Conservation (phyloP, 2,329 filamentous ascomycete genomes). For the Myotisia sp. region DNA sequence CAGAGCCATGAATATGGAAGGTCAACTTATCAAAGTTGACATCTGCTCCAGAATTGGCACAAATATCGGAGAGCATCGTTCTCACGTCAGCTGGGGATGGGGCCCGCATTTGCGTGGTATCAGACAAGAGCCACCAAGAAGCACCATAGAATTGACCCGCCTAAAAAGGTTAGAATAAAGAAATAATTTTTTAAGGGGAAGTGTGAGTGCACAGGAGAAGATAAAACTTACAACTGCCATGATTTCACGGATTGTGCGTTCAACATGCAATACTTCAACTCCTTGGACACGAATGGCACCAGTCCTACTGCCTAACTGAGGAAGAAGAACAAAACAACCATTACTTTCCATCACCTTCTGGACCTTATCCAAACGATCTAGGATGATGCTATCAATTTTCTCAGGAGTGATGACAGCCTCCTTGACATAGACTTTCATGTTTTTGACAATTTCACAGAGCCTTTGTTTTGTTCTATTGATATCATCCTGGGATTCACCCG, state of each 20-base stretch:
- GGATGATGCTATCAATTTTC: constrained; percentile 88
- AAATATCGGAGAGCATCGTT: constrained; percentile 88
- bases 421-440: constrained; percentile 76
- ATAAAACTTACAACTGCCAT: constrained; percentile 64
- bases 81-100: constrained; percentile 58
- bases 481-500: constrained; percentile 69
- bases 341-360: constrained; percentile 96
- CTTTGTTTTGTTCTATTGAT: constrained; percentile 84
- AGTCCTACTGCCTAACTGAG: constrained; percentile 70
- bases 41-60: constrained; percentile 88
- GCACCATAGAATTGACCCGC: constrained; percentile 96
- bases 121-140: constrained; percentile 73
- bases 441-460: constrained; percentile 68
- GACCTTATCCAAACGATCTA: constrained; percentile 86
- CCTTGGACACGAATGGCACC: constrained; percentile 82
- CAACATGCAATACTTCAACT: constrained; percentile 81
- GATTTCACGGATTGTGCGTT: constrained; percentile 86
- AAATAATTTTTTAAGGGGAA: constrained; percentile 1
- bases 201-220: constrained; percentile 2
- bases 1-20: constrained; percentile 87
- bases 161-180: no score
- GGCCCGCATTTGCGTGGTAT: constrained; percentile 43
- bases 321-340: constrained; percentile 87
- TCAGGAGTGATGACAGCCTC: constrained; percentile 77
- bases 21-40: constrained; percentile 87